phyloP scores from a whole-genome alignment of 345 rosid genomes.

The Eucalyptus pauciflora region DNA sequence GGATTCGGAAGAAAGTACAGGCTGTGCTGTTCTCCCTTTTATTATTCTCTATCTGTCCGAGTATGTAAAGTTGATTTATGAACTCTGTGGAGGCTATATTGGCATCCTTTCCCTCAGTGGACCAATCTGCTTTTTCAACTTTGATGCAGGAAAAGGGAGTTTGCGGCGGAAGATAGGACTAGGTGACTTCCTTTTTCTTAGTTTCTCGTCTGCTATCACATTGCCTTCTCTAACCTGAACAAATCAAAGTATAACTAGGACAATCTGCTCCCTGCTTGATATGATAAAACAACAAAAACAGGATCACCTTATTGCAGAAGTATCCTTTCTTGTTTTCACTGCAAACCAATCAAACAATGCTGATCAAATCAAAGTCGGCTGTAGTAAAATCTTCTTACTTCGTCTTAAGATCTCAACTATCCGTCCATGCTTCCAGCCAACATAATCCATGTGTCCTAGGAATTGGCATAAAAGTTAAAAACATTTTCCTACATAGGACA shows the following conservation, averaged over 20 bases:
- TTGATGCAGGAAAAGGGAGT: not conserved
- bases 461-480: no score
- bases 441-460: no score
- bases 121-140: not conserved
- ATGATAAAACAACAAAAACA: not conserved
- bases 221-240: not conserved
- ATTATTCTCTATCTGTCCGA: not conserved
- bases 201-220: not conserved
- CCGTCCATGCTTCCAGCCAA: not conserved
- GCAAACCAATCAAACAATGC: not conserved
- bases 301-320: not conserved
- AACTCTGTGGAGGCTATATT: not conserved
- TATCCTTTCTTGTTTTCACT: not conserved
- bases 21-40: not conserved
- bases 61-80: not conserved
- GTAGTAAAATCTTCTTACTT: not conserved
- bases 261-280: not conserved
- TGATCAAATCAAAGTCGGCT: not conserved
- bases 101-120: not conserved
- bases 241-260: not conserved
- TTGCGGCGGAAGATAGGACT: not conserved
- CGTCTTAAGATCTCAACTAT: not conserved
- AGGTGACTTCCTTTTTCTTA: not conserved
- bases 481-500: no score
- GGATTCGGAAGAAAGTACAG: fast-evolving